A percentile compares a stretch with the other conserved stretches of the same genome.
Evolutionary conservation across 2,329 filamentous ascomycete species (phyloP).

Genomic region (Aspergillus sp.): DNA sequence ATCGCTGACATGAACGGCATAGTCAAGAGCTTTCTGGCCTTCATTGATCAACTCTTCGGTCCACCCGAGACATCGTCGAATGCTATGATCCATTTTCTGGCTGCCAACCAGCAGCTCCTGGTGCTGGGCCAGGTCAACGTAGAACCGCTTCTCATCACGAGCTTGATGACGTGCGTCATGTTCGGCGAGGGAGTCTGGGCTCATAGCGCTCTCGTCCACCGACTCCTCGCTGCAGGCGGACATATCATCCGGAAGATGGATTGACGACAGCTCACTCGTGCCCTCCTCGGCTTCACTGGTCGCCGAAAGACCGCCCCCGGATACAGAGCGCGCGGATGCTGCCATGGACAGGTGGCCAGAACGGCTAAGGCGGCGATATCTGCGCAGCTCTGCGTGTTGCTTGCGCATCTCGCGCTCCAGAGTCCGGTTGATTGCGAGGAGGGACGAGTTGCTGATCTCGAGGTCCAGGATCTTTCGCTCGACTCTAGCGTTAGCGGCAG

Average conservation of each 20-base stretch:
- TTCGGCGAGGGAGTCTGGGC: conserved; percentile 24
- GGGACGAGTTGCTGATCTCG: conserved; percentile 90
- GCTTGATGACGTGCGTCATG: conserved; percentile 48
- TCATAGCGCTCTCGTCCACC: conserved; percentile 29
- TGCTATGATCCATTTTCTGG: conserved; percentile 89
- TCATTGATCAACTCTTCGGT: conserved; percentile 86
- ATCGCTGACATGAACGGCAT: conserved; percentile 69
- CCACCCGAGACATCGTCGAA: conserved; percentile 80
- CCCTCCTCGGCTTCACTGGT: conserved; percentile 37
- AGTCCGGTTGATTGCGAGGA: conserved; percentile 89
- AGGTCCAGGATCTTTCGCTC: conserved; percentile 94
- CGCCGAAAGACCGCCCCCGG: conserved; percentile 36
- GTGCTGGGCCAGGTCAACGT: conserved; percentile 77
- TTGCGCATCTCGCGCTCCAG: conserved; percentile 85
- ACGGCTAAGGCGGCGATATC: conserved; percentile 76
- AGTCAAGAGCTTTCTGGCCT: conserved; percentile 76
- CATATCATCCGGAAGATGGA: conserved; percentile 23
- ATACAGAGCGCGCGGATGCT: conserved; percentile 38
- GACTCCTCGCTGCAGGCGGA: conserved; percentile 32
- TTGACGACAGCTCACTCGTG: conserved; percentile 20
- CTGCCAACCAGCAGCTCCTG: conserved; percentile 80
- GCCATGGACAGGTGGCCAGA: conserved; percentile 62
- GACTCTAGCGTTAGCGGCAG: conserved; percentile 76
- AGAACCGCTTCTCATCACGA: conserved; percentile 72
- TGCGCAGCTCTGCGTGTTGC: conserved; percentile 76